These are phyloP conservation scores for Paramyrothecium roridum DNA, from an alignment of 2,329 filamentous ascomycete genomes.

Conservation along the genomic window DNA sequence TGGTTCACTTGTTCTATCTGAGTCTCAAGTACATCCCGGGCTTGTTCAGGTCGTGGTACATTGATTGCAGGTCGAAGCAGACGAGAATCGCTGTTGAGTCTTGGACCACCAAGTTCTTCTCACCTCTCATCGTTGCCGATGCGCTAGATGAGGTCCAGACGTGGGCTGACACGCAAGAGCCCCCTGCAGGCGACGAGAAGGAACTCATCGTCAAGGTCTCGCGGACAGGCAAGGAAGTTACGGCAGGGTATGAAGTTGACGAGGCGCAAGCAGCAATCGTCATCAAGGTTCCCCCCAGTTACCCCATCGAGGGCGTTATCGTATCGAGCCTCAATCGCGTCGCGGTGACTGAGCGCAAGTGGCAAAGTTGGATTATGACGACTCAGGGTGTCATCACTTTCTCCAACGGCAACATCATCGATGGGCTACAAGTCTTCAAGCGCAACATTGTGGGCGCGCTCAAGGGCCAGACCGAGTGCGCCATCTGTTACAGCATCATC, in stretches of 20 bases:
- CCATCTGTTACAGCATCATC: constrained; percentile 95
- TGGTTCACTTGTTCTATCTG: constrained; percentile 84
- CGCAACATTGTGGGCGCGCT: constrained; percentile 84
- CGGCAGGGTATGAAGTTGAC: constrained; percentile 82
- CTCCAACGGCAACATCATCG: constrained; percentile 82
- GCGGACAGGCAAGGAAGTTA: constrained; percentile 69
- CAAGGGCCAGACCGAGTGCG: constrained; percentile 91
- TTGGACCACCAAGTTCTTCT: constrained; percentile 86
- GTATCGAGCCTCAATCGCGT: constrained; percentile 80
- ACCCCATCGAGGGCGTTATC: constrained; percentile 75
- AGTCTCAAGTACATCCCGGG: constrained; percentile 73
- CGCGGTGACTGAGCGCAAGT: constrained; percentile 85
- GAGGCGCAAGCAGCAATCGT: constrained; percentile 79
- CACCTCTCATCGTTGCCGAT: constrained; percentile 64
- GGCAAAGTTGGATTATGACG: constrained; percentile 85
- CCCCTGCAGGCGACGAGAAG: constrained; percentile 47
- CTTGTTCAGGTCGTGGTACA: constrained; percentile 80
- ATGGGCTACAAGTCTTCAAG: constrained; percentile 81
- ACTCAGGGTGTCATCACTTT: constrained; percentile 93
- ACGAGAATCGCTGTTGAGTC: constrained; percentile 74
- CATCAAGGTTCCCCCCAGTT: constrained; percentile 76
- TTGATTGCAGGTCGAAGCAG: constrained; percentile 75
- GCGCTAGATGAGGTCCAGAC: constrained; percentile 64
- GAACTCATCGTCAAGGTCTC: constrained; percentile 68
- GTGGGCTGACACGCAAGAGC: constrained; percentile 59